These are phyloP conservation scores for Penicillium herquei DNA, from an alignment of 495 filamentous ascomycete genomes.

Conservation along the genomic window DNA sequence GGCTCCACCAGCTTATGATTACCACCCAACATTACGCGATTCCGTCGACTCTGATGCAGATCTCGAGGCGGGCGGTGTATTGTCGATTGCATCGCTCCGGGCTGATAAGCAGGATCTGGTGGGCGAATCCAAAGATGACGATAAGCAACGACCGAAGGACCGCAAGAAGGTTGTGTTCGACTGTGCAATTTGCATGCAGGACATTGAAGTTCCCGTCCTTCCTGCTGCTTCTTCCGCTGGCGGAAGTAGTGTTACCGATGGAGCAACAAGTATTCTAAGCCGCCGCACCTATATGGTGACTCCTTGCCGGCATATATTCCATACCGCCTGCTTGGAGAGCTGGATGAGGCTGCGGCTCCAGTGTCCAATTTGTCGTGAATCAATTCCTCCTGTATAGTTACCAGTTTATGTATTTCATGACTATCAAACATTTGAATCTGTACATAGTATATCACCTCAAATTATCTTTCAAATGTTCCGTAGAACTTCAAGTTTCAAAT, in stretches of 20 bases:
- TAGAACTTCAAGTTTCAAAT: too few relatives aligned
- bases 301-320: constrained; percentile 94
- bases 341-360: constrained; percentile 93
- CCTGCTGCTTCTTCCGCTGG: constrained; percentile 49
- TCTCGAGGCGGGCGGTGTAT: constrained; percentile 63
- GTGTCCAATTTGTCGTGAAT: constrained; percentile 94
- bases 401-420: not conserved
- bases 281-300: constrained; percentile 93
- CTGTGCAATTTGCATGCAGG: constrained; percentile 92
- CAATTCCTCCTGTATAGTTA: constrained; percentile 71
- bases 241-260: constrained; percentile 51
- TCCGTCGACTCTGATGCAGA: constrained; percentile 51
- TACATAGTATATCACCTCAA: not conserved
- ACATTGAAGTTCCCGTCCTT: constrained; percentile 83
- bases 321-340: constrained; percentile 87
- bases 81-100: constrained; percentile 67
- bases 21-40: constrained; percentile 87
- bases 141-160: constrained; percentile 37
- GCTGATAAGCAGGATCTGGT: constrained; percentile 43
- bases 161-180: constrained; percentile 69
- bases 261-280: constrained; percentile 68
- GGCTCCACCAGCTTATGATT: constrained; percentile 86
- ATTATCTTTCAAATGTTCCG: too few relatives aligned
- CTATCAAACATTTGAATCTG: not conserved
- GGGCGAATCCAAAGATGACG: constrained; percentile 38